Base-by-base conservation (phyloP, 805 yeast genomes). In the Candida germanica region DNA sequence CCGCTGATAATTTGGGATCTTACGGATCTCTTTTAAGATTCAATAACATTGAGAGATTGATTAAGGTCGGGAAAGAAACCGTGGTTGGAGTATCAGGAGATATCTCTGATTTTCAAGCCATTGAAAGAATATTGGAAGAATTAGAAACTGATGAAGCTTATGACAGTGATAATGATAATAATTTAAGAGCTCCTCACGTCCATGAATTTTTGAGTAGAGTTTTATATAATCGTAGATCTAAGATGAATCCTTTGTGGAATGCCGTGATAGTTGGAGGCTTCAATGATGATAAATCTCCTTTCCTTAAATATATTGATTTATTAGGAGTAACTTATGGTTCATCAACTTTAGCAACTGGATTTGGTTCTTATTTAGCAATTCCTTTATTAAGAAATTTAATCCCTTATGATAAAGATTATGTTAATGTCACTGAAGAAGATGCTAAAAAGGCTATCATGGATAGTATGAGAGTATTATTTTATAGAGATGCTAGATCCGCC, bases 191-290 rank as follows among this genome's bases (percentile, higher is more conserved):
- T n/a, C 77, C 86, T 13, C 85, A 87, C 51, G 79, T 93, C 28
- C 94, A 87, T 60, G 91, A 86, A 56, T 93, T 88, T 59, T 69
- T 93, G 48, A 79, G 91, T 31, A 78, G 83, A 41, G 82, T 91
- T 29, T 71, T 91, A 72, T 93, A 93, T 65, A 69, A 75, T 47
- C 81, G 98, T 63, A 78, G 99, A 63, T 75, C 84, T 35, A 88
- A 93, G 62, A 82, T 93, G 91, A 79, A 93, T 58, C 99, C 99
- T 16, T 71, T 88, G 46, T 93, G 98, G 98, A 93, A 93, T 62
- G 83, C 98, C 1, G 66, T 85, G 25, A 71, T 93, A 38, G 97
- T 93, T 35, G 96, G 88, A 10, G 99, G 99, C 7, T 71, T 83
- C 49, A 83, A 84, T 56, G 79, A 75, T 45, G 79, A 79, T 39